phyloP scores from a whole-genome alignment of 2,329 filamentous ascomycete species.

The Cytospora paraplurivora region DNA sequence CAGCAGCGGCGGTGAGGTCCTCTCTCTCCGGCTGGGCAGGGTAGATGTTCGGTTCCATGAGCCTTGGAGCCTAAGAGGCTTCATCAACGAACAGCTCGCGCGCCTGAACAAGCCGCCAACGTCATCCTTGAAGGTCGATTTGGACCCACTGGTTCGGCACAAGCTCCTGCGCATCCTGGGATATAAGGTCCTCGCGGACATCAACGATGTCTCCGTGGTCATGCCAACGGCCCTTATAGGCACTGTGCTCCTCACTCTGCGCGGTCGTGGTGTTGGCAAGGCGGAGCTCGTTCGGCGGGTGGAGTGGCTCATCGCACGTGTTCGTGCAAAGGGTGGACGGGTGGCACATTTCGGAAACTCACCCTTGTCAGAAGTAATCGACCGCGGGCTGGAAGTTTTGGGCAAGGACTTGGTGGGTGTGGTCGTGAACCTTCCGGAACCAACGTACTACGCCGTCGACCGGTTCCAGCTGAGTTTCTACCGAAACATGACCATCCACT shows the following conservation, averaged over 20 bases:
- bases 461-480: conserved; percentile 98
- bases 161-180: conserved; percentile 83
- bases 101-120: conserved; percentile 56
- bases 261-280: conserved; percentile 89
- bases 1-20: conserved; percentile 78
- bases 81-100: conserved; percentile 75
- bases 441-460: conserved; percentile 93
- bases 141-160: conserved; percentile 60
- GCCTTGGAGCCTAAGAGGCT: conserved; percentile 86
- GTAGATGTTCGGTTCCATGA: conserved; percentile 97
- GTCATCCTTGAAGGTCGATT: conserved; percentile 48
- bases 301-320: conserved; percentile 83
- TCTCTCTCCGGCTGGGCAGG: conserved; percentile 84
- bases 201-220: conserved; percentile 93
- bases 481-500: conserved; percentile 98
- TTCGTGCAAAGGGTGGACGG: conserved; percentile 82
- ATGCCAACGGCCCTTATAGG: conserved; percentile 98
- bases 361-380: conserved; percentile 78
- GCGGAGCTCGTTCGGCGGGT: conserved; percentile 82
- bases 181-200: conserved; percentile 89
- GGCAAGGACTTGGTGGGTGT: conserved; percentile 85
- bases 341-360: conserved; percentile 90
- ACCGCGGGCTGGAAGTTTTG: conserved; percentile 87
- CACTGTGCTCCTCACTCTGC: conserved; percentile 85
- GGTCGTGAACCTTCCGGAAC: conserved; percentile 78